A percentile compares a stretch with the other conserved stretches of the same genome.
phyloP scores from a whole-genome alignment of 768 basidiomycete genomes.

The Lactarius hengduanensis region DNA sequence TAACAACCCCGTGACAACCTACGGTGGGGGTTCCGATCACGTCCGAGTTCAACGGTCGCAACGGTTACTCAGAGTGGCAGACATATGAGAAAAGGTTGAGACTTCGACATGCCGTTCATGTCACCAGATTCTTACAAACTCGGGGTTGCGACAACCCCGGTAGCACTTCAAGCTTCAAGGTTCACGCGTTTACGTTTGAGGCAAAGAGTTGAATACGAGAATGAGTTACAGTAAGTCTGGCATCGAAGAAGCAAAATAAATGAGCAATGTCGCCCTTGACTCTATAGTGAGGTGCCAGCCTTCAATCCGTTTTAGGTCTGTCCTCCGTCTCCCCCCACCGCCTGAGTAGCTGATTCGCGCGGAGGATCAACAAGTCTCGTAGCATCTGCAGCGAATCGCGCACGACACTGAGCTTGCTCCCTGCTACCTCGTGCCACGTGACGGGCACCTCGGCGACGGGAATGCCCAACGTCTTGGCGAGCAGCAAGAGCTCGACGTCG shows the following conservation, averaged over 20 bases:
- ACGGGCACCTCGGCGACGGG: conserved; percentile 86
- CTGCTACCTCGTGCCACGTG: conserved; percentile 90
- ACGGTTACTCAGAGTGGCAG: background rate
- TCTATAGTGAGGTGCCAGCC: background rate
- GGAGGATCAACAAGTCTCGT: conserved; percentile 76
- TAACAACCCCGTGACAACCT: background rate
- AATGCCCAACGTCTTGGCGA: conserved; percentile 75
- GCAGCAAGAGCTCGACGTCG: conserved; percentile 87
- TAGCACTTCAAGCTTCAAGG: background rate
- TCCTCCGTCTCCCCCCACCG: conserved; percentile 53
- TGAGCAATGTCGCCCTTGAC: background rate
- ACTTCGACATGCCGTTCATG: background rate
- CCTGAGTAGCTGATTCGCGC: conserved; percentile 78
- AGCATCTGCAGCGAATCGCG: conserved; percentile 89
- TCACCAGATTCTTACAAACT: background rate
- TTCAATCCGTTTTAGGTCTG: conserved; percentile 22
- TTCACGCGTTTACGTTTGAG: no score
- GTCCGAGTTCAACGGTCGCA: background rate
- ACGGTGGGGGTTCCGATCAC: background rate
- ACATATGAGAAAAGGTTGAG: no score
- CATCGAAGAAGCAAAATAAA: background rate
- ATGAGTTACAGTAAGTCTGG: background rate
- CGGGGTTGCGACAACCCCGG: background rate
- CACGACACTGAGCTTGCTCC: conserved; percentile 87
- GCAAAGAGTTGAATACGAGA: background rate